These are phyloP conservation scores for Chaetomiaceae sp. DNA, from an alignment of 2,329 filamentous ascomycete species.

Conservation along the genomic window DNA sequence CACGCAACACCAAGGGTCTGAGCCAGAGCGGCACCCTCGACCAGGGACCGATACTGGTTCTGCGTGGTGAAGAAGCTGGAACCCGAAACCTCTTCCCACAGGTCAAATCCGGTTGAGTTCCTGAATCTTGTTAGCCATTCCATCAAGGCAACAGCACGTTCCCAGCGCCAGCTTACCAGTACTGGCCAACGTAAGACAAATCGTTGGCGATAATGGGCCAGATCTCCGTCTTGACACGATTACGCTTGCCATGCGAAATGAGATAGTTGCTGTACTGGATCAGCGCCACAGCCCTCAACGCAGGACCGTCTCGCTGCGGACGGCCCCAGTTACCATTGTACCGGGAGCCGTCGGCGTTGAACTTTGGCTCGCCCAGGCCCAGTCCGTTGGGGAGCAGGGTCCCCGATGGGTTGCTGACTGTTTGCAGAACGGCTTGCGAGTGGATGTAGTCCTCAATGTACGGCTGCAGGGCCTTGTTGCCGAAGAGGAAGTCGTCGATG, in stretches of 20 bases:
- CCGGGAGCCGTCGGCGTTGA: conserved; percentile 55
- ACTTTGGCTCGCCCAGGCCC: conserved; percentile 71
- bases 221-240: conserved; percentile 48
- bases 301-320: conserved; percentile 75
- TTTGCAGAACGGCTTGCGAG: conserved; percentile 61
- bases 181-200: conserved; percentile 66
- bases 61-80: conserved; percentile 76
- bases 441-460: conserved; percentile 64
- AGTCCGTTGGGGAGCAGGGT: conserved; percentile 42
- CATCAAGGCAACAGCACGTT: too few species aligned
- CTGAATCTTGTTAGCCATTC: conserved; percentile 23
- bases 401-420: conserved; percentile 64
- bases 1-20: conserved; percentile 44
- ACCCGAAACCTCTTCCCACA: conserved; percentile 77
- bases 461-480: conserved; percentile 54
- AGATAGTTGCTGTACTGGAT: conserved; percentile 69
- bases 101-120: conserved; percentile 61
- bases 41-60: conserved; percentile 54
- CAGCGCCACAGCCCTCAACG: conserved; percentile 67
- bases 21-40: conserved; percentile 49
- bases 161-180: conserved; percentile 44
- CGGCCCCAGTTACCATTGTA: conserved; percentile 67
- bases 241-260: conserved; percentile 56
- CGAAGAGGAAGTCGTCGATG: conserved; percentile 58
- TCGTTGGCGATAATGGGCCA: conserved; percentile 75